phyloP scores from a whole-genome alignment of 1,284 basidiomycete genomes.

The Ustanciosporium gigantosporum region DNA sequence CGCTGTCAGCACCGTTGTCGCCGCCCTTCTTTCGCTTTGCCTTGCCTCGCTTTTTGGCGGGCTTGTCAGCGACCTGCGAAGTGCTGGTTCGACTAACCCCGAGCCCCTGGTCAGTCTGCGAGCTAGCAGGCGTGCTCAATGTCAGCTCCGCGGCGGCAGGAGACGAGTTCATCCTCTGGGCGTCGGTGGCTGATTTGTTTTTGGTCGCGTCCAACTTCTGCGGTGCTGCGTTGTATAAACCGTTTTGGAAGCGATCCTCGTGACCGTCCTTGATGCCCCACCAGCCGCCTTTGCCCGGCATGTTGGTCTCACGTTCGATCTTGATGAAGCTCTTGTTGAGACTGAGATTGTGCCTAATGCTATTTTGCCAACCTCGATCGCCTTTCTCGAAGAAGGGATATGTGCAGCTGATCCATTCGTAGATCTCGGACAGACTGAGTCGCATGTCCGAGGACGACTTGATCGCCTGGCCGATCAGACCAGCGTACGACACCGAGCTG shows the following conservation, averaged over 20 bases:
- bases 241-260: conserved; percentile 55
- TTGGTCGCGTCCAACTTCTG: conserved; percentile 41
- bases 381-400: conserved; percentile 90
- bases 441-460: conserved; percentile 80
- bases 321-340: conserved; percentile 79
- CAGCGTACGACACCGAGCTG: conserved; percentile 75
- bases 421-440: conserved; percentile 91
- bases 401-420: conserved; percentile 89
- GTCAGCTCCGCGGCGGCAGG: conserved; percentile 9
- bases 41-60: conserved; percentile 30
- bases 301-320: conserved; percentile 58
- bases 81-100: not conserved
- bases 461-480: conserved; percentile 91
- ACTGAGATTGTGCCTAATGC: conserved; percentile 86
- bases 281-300: conserved; percentile 63
- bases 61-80: not conserved
- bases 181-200: conserved; percentile 28
- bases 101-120: not conserved
- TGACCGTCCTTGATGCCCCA: conserved; percentile 62
- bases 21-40: conserved; percentile 34
- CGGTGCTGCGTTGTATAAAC: conserved; percentile 43
- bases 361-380: conserved; percentile 93
- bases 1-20: conserved; percentile 12
- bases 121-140: not conserved
- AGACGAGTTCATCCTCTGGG: conserved; percentile 8